A percentile compares a stretch with the other conserved stretches of the same genome.
Evolutionary conservation across 139 green algal genomes (phyloP).

Genomic region (Pedinophyceae sp.): DNA sequence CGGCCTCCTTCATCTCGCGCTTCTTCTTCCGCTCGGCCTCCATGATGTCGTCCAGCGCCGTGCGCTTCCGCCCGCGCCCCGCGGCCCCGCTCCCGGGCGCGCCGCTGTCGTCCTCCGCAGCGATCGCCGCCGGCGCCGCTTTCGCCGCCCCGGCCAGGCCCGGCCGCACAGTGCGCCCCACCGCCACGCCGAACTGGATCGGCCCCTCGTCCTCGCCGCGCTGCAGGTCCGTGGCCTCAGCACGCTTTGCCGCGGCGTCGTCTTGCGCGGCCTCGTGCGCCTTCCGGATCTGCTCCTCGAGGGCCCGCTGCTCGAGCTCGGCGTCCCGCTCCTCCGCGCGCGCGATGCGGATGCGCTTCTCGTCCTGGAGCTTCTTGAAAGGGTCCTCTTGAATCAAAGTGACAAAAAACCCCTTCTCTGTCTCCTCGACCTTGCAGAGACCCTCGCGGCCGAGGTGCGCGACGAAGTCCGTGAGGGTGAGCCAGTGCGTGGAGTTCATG

Average conservation of each 20-base stretch:
- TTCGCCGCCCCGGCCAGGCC: constrained; percentile 16
- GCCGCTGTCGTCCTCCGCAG: background rate
- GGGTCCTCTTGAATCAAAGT: too few species aligned
- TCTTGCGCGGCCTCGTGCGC: too few species aligned
- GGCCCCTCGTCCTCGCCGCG: constrained; percentile 22
- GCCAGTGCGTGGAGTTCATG: constrained; percentile 95
- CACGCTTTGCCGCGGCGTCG: background rate
- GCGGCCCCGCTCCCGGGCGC: background rate
- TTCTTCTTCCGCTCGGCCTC: background rate
- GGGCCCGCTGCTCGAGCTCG: constrained; percentile 19
- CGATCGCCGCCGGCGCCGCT: background rate
- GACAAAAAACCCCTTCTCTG: constrained; percentile 90
- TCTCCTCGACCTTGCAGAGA: constrained; percentile 86
- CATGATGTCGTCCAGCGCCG: background rate
- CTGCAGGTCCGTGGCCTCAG: constrained; percentile 29
- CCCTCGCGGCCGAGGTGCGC: constrained; percentile 49
- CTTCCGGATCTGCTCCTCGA: background rate
- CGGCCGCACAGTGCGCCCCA: background rate
- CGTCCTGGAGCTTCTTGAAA: too few species aligned
- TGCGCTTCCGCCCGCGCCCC: background rate
- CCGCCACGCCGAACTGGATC: constrained; percentile 29
- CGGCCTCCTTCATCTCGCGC: background rate
- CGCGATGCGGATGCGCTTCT: constrained; percentile 24
- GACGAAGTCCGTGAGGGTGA: constrained; percentile 76
- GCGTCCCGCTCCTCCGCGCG: background rate